phyloP scores from a whole-genome alignment of 352 stramenopile genomes.

The Globisporangium acanthophoron region DNA sequence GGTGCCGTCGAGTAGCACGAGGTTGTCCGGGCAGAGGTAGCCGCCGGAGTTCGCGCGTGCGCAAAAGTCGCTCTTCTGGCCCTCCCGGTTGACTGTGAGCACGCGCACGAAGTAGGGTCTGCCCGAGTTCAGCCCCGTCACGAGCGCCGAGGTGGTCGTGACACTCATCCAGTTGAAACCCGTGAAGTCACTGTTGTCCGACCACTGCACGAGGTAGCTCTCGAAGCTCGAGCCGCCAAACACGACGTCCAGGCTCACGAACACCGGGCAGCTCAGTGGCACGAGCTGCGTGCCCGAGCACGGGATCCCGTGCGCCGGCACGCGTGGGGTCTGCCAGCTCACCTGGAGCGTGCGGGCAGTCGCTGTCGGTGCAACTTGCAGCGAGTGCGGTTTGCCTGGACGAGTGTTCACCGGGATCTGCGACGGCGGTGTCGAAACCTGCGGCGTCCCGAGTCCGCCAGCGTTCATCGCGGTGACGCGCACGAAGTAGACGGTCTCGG shows the following conservation, averaged over 20 bases:
- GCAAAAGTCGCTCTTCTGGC: slow-evolving; percentile 70
- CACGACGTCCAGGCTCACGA: slow-evolving; percentile 81
- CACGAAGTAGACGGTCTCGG: slow-evolving; percentile 84
- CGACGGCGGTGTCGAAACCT: slow-evolving; percentile 44
- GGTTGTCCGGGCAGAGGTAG: slow-evolving; percentile 68
- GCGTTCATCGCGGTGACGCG: slow-evolving; percentile 81
- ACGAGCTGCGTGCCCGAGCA: slow-evolving; percentile 55
- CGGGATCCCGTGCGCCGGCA: slow-evolving; percentile 63
- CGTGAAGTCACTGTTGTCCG: slow-evolving; percentile 55
- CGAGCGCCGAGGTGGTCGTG: slow-evolving; percentile 45
- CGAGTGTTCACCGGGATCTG: slow-evolving; percentile 46
- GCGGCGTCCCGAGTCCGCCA: slow-evolving; percentile 43
- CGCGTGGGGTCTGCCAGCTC: slow-evolving; percentile 54
- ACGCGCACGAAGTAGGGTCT: slow-evolving; percentile 83
- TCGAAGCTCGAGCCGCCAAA: slow-evolving; percentile 87
- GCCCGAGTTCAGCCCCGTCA: slow-evolving; percentile 61
- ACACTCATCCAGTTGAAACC: slow-evolving; percentile 68
- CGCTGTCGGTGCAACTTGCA: slow-evolving; percentile 28
- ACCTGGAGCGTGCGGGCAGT: slow-evolving; percentile 35
- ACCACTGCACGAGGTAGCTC: slow-evolving; percentile 94
- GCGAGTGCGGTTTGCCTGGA: slow-evolving; percentile 61
- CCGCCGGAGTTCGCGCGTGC: slow-evolving; percentile 37
- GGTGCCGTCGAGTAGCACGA: slow-evolving; percentile 55
- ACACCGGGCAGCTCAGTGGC: slow-evolving; percentile 48
- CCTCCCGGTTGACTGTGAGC: slow-evolving; percentile 73